Evolutionary conservation across 2,329 filamentous ascomycete species (phyloP), one percentile per base, ranked within the genome.

Genomic region (Mariannaea elegans): DNA sequence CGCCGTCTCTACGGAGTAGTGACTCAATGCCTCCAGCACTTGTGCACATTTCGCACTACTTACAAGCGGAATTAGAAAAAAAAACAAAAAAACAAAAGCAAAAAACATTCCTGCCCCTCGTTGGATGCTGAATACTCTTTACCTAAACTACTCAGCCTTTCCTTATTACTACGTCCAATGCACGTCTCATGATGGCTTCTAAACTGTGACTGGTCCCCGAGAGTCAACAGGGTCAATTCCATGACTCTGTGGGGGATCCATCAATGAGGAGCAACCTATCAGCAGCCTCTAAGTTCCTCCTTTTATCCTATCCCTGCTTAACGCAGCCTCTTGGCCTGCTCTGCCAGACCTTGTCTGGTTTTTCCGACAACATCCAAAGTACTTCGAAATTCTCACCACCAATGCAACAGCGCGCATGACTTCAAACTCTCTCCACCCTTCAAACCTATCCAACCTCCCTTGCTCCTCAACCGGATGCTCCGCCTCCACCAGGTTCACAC

Each of bases 401-500:
- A 12, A 42, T 51, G 24, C 36, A 23, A 41, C 34, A 41, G n/a
- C n/a, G 23, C 24, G n/a, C 32, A 51, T 32, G 38, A 46, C 21
- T 38, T 51, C 12, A 12, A 39, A 19, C 12, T 32, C 41, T 24
- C 27, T 45, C 49, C 44, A 32, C 23, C 24, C 49, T 23, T 55
- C 46, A 24, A 51, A 23, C 46, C 59, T 7, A 31, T 52, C 55
- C 55, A 55, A 36, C 44, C 34, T 45, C 42, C 45, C 45, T 46
- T 16, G 51, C 39, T 51, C 24, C 39, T 46, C 54, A 23, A 23
- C 41, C 34, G 4, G 41, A 14, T 54, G 54, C 59, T 59, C 50
- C 59, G 59, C 59, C 59, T 61, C 59, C 32, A 31, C 56, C 56
- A 27, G 34, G 45, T 44, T 59, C 39, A 55, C 59, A 36, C 55